Evolutionary conservation across 177 flowering plant species (phyloP), one percentile per base, ranked within the genome.

Genomic region (Vitis hybrid): DNA sequence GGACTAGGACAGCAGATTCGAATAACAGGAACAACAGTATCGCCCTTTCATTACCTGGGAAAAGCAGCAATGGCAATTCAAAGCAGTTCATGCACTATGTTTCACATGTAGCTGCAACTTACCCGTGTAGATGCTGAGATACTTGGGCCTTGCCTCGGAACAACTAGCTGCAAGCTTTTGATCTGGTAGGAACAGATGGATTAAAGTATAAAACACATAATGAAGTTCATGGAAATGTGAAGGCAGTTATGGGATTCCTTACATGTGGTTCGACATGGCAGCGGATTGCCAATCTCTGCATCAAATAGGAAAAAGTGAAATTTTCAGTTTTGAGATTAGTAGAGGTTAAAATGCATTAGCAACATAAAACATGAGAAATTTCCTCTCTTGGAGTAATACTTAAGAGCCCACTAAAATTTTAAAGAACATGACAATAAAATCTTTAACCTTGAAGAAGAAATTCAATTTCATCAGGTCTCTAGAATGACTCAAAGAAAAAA

Each of bases 91-190:
- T 38, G 15, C n/a, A 33, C 54, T 14, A 17, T 67, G 13, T 59
- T 66, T 8, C 11, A 64, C 13, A 60, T 62, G 59, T 2, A 67
- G 60, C 15, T 50, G 55, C 53, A 20, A 15, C 14, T 78, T 68
- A 87, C 96, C 94, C 64, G 85, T 85, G 76, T 88, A 86, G 68
- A 87, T 80, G 69, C 79, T 79, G 64, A 80, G 80, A 62, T 20
- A 77, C 83, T 79, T 85, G 28, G 84, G 75, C 55, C 73, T 79
- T 69, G 84, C 80, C 65, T 79, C 80, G 62, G 92, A 84, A 77
- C 97, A 95, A 73, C 88, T 86, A 57, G 86, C 81, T 24, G 82
- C 79, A 71, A 90, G 83, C 82, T 85, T 95, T 77, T 85, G 84
- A 74, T 79, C 98, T 95, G 84, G 28, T 54, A 55, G 65, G 22